Base-by-base conservation (phyloP, 192 early-diverging fungal genomes). In the Coemansia sp. region DNA sequence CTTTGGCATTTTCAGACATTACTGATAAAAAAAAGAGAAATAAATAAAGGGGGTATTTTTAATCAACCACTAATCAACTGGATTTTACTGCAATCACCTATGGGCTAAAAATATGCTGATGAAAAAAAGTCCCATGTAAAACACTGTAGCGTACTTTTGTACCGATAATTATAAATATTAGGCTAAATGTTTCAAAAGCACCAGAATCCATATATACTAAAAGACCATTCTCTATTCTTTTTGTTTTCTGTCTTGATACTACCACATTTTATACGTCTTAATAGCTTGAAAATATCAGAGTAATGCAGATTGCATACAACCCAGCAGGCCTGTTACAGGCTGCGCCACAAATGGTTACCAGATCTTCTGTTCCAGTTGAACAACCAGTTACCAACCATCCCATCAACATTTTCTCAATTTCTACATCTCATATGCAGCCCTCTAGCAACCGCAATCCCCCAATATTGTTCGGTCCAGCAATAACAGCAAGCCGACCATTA, bases 1-100 rank as follows among this genome's bases (percentile, higher is more conserved):
- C 54, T 55, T 77, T 77, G 10, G 59, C n/a, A 10, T 44, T 36
- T 18, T 61, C 40, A 12, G 30, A 56, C 70, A 73, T 73, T 57
- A 35, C 51, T 13, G 14, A 46, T 46, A 23, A 10, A 46, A 20
- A 46, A 21, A 23, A 20, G 13, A 46, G 20, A 11, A 6, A n/a
- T 21, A n/a, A 16, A 45, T 19, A 45, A n/a, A 1, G 21, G 18
- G 43, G 15, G 15, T 19, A 15, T 33, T 50, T 50, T 33, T 16
- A 31, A 50, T 50, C 28, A 18, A 5, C 5, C 3, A 19, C 10
- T 15, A 23, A n/a, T 50, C 11, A 6, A 35, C 7, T 35, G 33
- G 10, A 6, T 35, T 35, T 35, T 35, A 10, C 33, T 35, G 33
- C 7, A 35, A 10, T 9, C 6, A 23, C 33, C 19, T 18, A 50